phyloP scores from a whole-genome alignment of 2,329 filamentous ascomycete genomes.

The Cordyceps farinosa region DNA sequence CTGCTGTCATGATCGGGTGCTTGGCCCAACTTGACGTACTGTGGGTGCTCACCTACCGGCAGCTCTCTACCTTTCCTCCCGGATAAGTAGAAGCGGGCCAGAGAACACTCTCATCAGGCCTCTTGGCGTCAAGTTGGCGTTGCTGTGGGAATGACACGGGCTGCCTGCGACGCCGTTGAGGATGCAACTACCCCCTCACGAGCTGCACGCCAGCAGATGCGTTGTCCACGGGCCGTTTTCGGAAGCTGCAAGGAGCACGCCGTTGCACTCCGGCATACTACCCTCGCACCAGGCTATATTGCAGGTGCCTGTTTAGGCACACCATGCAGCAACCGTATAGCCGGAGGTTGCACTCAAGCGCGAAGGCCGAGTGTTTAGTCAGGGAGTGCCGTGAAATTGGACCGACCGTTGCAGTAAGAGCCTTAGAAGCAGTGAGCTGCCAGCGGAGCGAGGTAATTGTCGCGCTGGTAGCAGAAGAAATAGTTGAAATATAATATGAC shows the following conservation, averaged over 20 bases:
- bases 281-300: background rate
- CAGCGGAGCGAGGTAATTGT: background rate
- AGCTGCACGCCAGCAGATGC: background rate
- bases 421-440: no score
- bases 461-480: no score
- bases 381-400: background rate
- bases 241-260: background rate
- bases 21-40: no score
- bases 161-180: background rate
- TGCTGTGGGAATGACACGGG: no score
- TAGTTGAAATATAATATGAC: background rate
- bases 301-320: background rate
- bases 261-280: background rate
- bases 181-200: background rate
- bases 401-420: no score
- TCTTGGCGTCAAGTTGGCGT: no score
- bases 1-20: no score
- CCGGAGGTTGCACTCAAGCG: background rate
- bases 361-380: background rate
- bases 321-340: background rate
- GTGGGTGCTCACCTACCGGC: no score
- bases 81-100: no score
- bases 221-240: background rate
- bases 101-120: no score
- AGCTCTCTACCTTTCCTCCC: no score